Percentiles rank a stretch among this genome's conserved stretches.
Evolutionary conservation across 371 early-diverging fungal species (phyloP).

Genomic region (Smittium culicis): DNA sequence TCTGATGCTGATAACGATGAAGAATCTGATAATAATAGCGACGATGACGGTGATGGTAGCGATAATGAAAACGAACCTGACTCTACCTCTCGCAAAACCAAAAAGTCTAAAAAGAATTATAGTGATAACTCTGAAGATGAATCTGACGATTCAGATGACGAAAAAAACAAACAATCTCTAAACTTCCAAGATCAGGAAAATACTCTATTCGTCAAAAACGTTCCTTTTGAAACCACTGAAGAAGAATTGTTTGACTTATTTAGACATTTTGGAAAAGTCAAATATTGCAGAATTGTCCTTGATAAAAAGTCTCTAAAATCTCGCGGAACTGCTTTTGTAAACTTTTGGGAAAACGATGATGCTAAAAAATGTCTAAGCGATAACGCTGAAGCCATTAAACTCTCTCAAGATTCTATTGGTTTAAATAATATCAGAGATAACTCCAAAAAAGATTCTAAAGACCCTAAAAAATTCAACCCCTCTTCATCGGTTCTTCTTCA

Average conservation of each 20-base stretch:
- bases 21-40: conserved; percentile 12
- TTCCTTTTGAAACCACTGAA: conserved; percentile 77
- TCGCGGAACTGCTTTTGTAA: conserved; percentile 86
- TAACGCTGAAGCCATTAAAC: conserved; percentile 39
- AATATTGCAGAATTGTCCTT: conserved; percentile 68
- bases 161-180: conserved; percentile 25
- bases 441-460: conserved; percentile 46
- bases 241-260: conserved; percentile 55
- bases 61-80: conserved; percentile 31
- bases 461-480: conserved; percentile 36
- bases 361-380: conserved; percentile 59
- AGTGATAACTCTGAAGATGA: conserved; percentile 28
- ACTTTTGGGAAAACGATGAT: conserved; percentile 55
- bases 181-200: conserved; percentile 39
- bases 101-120: conserved; percentile 27
- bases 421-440: conserved; percentile 40
- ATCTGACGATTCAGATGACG: conserved; percentile 28
- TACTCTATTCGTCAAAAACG: conserved; percentile 83
- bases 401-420: conserved; percentile 34
- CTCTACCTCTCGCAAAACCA: conserved; percentile 22
- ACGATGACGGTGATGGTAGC: conserved; percentile 30
- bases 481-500: conserved; percentile 50
- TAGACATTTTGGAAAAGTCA: conserved; percentile 45
- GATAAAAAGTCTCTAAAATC: conserved; percentile 67
- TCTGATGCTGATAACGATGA: background rate